Evolutionary conservation across 2,329 filamentous ascomycete genomes (phyloP), one percentile per base, ranked within the genome.

Genomic region (Hymenoscyphus repandus): DNA sequence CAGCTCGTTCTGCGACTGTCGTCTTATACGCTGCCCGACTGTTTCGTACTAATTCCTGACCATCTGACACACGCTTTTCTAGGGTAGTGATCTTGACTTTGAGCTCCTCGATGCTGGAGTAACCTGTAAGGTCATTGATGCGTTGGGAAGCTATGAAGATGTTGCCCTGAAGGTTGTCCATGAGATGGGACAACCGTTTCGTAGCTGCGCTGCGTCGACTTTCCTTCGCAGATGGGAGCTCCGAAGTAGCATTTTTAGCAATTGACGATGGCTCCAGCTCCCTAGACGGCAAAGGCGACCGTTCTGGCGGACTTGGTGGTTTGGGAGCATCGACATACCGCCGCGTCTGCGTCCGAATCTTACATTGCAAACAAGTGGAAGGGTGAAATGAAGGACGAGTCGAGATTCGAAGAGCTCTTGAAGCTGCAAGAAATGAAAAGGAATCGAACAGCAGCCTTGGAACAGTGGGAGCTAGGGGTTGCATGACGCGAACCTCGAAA

Each of bases 81-180:
- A 85, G 86, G 18, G 71, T 68, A 13, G 83, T 77, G 68, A 97
- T 97, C 52, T 87, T 82, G 9, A 74, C 72, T 67, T 96, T 95
- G 59, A 99, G 80, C 20, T 80, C 74, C 68, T 96, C 91, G 68
- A 99, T 97, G 39, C 86, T 83, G 1, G 88, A 87, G 74, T 97
- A 99, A 58, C 93, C 93, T 2, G 93, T 99, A 48, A 96, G 81
- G 63, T 91, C 89, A 70, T 96, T 99, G 69, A 99, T 80, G 52
- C 88, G 86, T 66, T 93, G 88, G 1, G 89, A 89, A 3, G 91
- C 91, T 46, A 86, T 79, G 57, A 96, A 86, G 41, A 95, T 78
- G 61, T 92, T 90, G 31, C 85, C 81, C 66, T 97, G 90, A 17
- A 96, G 68, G 57, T 88, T 84, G 72, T 99, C 93, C 88, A 97